Conservation (phyloP, 257 asterid genomes). For the Solanum chilense region DNA sequence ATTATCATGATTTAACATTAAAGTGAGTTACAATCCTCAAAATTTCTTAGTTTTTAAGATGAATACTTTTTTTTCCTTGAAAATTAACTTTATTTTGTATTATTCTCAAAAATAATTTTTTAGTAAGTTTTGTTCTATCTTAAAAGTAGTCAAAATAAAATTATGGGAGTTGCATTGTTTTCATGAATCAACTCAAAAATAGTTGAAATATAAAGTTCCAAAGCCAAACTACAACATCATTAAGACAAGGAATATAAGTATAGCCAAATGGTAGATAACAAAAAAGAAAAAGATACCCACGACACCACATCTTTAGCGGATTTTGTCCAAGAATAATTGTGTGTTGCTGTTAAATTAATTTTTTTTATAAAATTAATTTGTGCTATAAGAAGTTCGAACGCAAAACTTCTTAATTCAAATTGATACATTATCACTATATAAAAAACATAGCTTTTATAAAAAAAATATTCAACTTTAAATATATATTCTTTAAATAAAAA, state of each 20-base stretch:
- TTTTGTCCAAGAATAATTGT: too few species aligned
- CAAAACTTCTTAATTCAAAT: too few species aligned
- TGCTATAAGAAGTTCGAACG: too few species aligned
- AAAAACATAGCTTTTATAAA: too few species aligned
- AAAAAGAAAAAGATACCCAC: not conserved
- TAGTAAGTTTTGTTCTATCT: too few species aligned
- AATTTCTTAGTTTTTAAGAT: not conserved
- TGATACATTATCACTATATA: accelerated
- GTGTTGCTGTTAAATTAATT: too few species aligned
- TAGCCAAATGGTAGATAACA: not conserved
- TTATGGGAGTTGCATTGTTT: not conserved
- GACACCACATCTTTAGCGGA: too few species aligned
- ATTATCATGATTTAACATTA: not conserved
- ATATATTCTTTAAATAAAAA: too few species aligned
- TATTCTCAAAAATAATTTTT: not conserved
- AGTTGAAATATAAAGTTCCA: not conserved
- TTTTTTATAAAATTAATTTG: accelerated
- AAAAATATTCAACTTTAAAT: too few species aligned
- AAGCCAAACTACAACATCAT: not conserved
- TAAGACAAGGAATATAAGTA: too few species aligned
- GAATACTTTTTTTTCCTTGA: too few species aligned
- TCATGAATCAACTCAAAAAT: not conserved
- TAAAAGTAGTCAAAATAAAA: not conserved
- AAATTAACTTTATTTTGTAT: too few species aligned
- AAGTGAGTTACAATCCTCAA: not conserved